Evolutionary conservation across 2,329 filamentous ascomycete species (phyloP), one percentile per base, ranked within the genome.

Genomic region (Fusarium caatingaense): DNA sequence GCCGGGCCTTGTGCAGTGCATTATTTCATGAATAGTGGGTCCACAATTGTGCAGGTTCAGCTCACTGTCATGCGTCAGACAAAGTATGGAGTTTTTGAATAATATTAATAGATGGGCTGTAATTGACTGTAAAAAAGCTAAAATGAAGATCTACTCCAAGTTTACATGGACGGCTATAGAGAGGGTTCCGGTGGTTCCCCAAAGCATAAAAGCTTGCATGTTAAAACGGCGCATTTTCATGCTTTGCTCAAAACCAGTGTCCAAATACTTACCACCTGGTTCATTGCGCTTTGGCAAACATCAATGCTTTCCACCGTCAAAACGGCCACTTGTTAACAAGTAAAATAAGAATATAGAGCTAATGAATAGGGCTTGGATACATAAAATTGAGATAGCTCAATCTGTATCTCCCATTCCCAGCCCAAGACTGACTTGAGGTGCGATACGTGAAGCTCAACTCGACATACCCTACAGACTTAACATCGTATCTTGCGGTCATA

Each of bases 1-100:
- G 32, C 64, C 68, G 68, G 68, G 25, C 64, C 42, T 57, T 58
- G 64, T 48, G 55, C 46, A 65, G 23, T 53, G 30, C 64, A 65
- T 44, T 54, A 47, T 41, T 21, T 23, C 48, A 48, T 50, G 60
- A 68, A 40, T 30, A 47, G 57, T 68, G 59, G 64, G 53, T 23
- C 47, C 8, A 9, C 6, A 18, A 13, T 64, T 71, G 28, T 71
- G 58, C 28, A 63, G 9, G 6, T 20, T 40, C 32, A 20, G 34
- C 18, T 11, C 41, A 11, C 9, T 44, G 2, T 44, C 41, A 44
- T 44, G 41, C 41, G 15, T 44, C 16, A 21, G 11, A 44, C 15
- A 21, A 18, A 44, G 20, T 23, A 47, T 45, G 21, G 8, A 20
- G 18, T 5, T 20, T 15, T 47, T 47, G 18, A 18, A 25, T 16